Conservation (phyloP, 1,284 basidiomycete genomes). For the Volvariella surrecta region DNA sequence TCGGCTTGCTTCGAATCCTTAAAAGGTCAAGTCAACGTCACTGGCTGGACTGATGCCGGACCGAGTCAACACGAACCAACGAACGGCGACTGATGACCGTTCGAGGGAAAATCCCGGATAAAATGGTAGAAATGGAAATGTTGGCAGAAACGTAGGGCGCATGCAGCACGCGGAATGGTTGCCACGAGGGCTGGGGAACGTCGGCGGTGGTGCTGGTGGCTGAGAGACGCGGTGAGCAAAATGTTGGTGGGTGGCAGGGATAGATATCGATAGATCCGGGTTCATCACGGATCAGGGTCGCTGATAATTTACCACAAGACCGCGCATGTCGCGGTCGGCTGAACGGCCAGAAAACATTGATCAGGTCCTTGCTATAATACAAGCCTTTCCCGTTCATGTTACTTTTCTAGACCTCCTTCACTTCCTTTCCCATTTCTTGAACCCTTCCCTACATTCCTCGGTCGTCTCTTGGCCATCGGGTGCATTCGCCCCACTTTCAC, state of each 20-base stretch:
- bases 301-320: constrained; percentile 1
- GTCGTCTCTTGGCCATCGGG: no score
- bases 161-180: no score
- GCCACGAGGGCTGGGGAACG: not conserved
- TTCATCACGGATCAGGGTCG: not conserved
- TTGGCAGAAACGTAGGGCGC: no score
- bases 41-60: no score
- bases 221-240: not conserved
- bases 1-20: no score
- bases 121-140: no score
- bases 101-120: no score
- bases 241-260: no score
- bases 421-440: constrained; percentile 8
- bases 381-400: constrained; percentile 9
- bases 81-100: no score
- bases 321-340: constrained; percentile 5
- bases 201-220: not conserved
- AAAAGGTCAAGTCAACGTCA: no score
- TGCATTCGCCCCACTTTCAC: not conserved
- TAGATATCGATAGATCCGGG: not conserved
- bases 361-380: constrained; percentile 10
- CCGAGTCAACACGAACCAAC: no score
- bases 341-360: constrained; percentile 5
- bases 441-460: no score
- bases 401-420: constrained; percentile 3